Conservation (phyloP, 495 filamentous ascomycete genomes). For the Apiosordaria backusii region DNA sequence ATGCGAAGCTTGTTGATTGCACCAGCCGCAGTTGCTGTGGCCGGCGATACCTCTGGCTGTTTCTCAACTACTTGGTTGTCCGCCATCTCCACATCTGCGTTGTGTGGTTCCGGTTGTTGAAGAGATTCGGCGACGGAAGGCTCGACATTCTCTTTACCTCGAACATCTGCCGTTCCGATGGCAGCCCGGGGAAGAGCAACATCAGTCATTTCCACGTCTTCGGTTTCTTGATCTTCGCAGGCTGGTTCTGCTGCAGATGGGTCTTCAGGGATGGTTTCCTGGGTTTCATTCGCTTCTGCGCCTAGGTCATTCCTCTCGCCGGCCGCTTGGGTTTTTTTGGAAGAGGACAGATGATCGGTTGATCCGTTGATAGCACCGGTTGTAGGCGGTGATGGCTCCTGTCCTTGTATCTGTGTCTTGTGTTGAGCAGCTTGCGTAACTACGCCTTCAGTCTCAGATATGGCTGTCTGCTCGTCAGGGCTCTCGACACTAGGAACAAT, state of each 20-base stretch:
- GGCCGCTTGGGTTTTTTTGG: background rate
- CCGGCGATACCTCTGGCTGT: too few species aligned
- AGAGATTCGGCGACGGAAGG: background rate
- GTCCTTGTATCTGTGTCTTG: background rate
- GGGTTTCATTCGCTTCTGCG: background rate
- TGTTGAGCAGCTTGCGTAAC: background rate
- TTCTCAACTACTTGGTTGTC: too few species aligned
- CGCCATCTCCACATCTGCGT: background rate
- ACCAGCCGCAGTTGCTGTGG: background rate
- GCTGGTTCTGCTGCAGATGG: background rate
- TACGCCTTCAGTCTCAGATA: background rate
- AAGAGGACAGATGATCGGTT: background rate
- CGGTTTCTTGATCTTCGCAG: background rate
- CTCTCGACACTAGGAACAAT: background rate
- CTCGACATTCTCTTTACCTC: background rate
- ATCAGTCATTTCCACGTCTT: background rate
- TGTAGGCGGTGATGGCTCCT: background rate
- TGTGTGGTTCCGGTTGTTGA: background rate
- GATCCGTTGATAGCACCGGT: background rate
- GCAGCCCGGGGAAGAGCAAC: background rate
- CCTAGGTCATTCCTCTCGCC: background rate
- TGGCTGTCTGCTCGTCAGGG: background rate
- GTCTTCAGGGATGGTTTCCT: background rate
- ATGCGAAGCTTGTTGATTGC: background rate
- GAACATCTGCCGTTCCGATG: background rate